phyloP scores from a whole-genome alignment of 805 yeast genomes.

The Ascoidea asiatica region DNA sequence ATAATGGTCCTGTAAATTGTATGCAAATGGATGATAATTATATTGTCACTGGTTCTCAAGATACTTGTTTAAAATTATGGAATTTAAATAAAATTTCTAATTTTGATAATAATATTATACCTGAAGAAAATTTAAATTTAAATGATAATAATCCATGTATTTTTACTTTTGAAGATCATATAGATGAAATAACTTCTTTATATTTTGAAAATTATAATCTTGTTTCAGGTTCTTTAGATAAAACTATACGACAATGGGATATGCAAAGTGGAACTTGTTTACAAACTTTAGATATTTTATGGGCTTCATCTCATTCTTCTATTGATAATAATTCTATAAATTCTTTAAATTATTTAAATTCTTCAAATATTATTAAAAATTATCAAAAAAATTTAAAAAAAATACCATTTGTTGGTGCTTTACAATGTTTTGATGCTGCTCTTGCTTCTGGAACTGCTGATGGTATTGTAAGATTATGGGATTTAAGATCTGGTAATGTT shows the following conservation, averaged over 20 bases:
- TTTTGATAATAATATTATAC: conserved; percentile 9
- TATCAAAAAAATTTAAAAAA: conserved; percentile 2
- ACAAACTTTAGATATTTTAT: conserved; percentile 57
- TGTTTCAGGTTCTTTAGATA: conserved; percentile 59
- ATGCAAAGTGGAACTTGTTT: conserved; percentile 47
- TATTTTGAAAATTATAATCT: conserved; percentile 38
- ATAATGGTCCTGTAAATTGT: conserved; percentile 38
- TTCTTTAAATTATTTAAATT: conserved; percentile 1
- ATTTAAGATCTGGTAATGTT: conserved; percentile 55
- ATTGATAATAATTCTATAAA: conserved; percentile 2
- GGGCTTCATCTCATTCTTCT: conserved; percentile 27
- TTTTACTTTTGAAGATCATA: conserved; percentile 46
- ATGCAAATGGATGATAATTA: conserved; percentile 41
- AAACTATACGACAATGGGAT: conserved; percentile 71
- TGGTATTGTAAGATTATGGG: conserved; percentile 68
- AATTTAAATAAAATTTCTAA: conserved; percentile 22
- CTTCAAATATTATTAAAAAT: conserved; percentile 3
- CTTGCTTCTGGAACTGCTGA: conserved; percentile 70
- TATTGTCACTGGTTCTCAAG: conserved; percentile 45
- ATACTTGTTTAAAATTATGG: conserved; percentile 54
- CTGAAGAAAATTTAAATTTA: conserved; percentile 10
- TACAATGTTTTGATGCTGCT: conserved; percentile 66
- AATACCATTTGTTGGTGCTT: conserved; percentile 42
- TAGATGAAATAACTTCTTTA: conserved; percentile 53
- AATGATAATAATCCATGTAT: conserved; percentile 21